Evolutionary conservation across 306 rosid species (phyloP), one percentile per base, ranked within the genome.

Genomic region (Astragalus glycyphyllos): DNA sequence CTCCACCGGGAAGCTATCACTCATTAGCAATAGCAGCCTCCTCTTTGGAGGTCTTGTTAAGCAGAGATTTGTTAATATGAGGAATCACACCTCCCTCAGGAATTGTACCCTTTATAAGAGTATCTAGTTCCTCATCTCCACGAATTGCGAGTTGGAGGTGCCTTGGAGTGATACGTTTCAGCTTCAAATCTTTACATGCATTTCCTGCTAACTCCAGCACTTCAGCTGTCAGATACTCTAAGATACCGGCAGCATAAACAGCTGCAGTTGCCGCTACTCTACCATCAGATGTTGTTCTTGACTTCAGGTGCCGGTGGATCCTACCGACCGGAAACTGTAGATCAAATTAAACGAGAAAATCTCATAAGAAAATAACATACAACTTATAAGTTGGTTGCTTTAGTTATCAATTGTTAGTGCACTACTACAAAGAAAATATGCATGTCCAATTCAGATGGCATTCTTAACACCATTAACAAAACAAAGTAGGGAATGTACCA

Each of bases 181-280:
- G 89, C 83, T 86, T 88, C 15, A 88, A 86, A 82, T 88, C 94
- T 82, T 88, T 86, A 83, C 94, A 86, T 1, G 90, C 94, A 73
- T 85, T 88, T 49, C 94, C 94, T 9, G 94, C 94, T 64, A 88
- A 71, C 84, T 88, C 90, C 79, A 88, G 76, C 11, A 88, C 94
- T 78, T 86, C 94, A 8, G 94, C 94, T n/a, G 94, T 86, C 48
- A 88, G 82, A 72, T 88, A 88, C 80, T 88, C 94, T 81, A 88
- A 72, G 65, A 88, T 88, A 10, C 91, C 95, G 2, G 94, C 94
- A 37, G 94, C 86, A 82, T 88, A 88, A 50, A 88, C 94, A 23
- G 94, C 94, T 3, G 96, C 96, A 0, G 96, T 89, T 15, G 96
- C 91, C 40, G 91, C 96, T 8, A 89, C 96, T 68, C 91, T 82